Evolutionary conservation across 192 early-diverging fungal species (phyloP).

Genomic region (Dissophora ornata): DNA sequence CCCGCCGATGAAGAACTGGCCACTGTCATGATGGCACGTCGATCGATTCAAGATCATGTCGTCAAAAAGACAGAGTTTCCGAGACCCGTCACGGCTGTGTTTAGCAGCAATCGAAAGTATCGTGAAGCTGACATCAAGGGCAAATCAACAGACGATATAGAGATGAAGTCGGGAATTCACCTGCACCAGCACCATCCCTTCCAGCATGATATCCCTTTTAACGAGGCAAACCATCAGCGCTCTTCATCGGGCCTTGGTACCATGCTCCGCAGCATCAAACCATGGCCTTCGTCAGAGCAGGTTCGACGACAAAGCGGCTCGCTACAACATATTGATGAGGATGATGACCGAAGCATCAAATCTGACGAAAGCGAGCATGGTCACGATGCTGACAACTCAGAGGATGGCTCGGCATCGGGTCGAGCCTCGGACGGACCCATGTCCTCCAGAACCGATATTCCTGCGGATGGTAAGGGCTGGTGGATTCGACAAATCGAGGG

Average conservation of each 20-base stretch:
- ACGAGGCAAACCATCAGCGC: not conserved
- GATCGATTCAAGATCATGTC: not conserved
- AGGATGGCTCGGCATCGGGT: not conserved
- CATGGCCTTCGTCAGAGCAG: not conserved
- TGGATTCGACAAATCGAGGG: conserved; percentile 48
- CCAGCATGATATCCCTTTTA: not conserved
- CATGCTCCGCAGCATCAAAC: conserved; percentile 9
- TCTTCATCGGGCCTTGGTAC: not conserved
- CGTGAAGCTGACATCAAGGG: not conserved
- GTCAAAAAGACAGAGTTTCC: not conserved
- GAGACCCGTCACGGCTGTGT: not conserved
- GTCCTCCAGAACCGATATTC: conserved; percentile 20
- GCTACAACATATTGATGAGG: not conserved
- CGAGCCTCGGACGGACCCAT: conserved; percentile 1
- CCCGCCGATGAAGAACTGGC: conserved; percentile 21
- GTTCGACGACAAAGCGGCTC: not conserved
- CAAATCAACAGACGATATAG: not conserved
- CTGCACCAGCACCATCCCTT: conserved; percentile 9
- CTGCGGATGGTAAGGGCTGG: conserved; percentile 39
- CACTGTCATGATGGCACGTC: not conserved
- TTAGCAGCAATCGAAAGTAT: not conserved
- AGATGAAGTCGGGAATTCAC: not conserved
- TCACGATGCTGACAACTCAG: not conserved
- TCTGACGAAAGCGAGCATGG: too few relatives aligned
- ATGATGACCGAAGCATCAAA: too few relatives aligned